These are phyloP conservation scores for Vitis riparia DNA, from an alignment of 164 flowering plant genomes.

Conservation along the genomic window DNA sequence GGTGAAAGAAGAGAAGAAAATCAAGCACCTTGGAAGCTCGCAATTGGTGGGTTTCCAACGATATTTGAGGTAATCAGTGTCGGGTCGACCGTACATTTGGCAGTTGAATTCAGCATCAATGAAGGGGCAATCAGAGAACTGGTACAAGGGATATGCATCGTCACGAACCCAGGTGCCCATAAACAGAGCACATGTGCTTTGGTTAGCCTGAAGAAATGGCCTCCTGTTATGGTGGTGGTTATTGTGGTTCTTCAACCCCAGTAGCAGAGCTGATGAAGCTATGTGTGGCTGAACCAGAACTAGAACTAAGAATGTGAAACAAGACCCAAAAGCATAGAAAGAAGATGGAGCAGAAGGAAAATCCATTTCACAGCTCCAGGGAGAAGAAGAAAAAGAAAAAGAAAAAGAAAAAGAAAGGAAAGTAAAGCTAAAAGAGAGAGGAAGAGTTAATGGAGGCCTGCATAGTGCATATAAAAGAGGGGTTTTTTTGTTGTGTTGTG, in stretches of 20 bases:
- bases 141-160: conserved; percentile 61
- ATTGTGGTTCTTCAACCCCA: conserved; percentile 36
- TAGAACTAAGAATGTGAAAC: neutral
- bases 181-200: conserved; percentile 55
- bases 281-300: conserved; percentile 7
- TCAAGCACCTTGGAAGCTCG: conserved; percentile 68
- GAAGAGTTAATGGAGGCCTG: neutral
- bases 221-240: conserved; percentile 16
- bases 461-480: neutral
- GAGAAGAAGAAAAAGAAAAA: neutral
- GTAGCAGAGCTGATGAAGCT: conserved; percentile 37
- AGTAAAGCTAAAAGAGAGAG: neutral
- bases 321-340: conserved; percentile 4
- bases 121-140: conserved; percentile 54
- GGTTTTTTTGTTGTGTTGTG: conserved; percentile 4
- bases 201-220: conserved; percentile 44
- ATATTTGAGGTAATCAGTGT: conserved; percentile 70
- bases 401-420: neutral
- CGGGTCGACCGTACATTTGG: conserved; percentile 81
- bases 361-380: conserved; percentile 13
- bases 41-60: conserved; percentile 81
- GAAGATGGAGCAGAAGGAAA: neutral
- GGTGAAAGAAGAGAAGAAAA: neutral
- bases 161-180: conserved; percentile 78
- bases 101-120: conserved; percentile 88